A percentile compares a stretch with the other conserved stretches of the same genome.
Evolutionary conservation across 768 basidiomycete species (phyloP).

Genomic region (Tubosaeta sp.): DNA sequence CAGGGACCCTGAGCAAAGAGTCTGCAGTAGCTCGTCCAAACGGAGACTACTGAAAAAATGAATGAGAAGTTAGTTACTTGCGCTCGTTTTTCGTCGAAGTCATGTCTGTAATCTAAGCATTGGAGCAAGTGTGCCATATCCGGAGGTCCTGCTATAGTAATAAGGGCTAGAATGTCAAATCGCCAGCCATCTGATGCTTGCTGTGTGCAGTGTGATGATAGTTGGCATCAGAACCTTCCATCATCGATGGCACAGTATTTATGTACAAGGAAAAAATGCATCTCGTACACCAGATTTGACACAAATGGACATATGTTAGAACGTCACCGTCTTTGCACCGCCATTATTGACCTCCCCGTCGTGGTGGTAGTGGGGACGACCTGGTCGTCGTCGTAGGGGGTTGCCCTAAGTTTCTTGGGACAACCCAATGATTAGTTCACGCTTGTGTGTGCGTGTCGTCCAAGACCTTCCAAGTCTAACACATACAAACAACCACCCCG

Average conservation of each 20-base stretch:
- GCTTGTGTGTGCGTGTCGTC: constrained; percentile 21
- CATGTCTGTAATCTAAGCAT: background rate
- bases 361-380: too few species aligned
- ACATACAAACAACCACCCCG: constrained; percentile 26
- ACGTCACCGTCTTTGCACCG: too few species aligned
- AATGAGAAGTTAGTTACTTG: background rate
- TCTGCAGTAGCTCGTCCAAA: background rate
- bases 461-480: constrained; percentile 20
- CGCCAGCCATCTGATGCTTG: background rate
- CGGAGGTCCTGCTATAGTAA: background rate
- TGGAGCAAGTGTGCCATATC: background rate
- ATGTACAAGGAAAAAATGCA: too few species aligned
- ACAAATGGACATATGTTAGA: too few species aligned
- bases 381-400: too few species aligned
- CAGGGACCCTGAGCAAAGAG: background rate
- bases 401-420: too few species aligned
- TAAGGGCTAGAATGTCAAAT: background rate
- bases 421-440: too few species aligned
- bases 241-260: background rate
- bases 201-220: background rate
- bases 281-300: too few species aligned
- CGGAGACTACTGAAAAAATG: background rate
- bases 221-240: background rate
- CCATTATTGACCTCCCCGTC: too few species aligned
- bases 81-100: too few species aligned